Conservation (phyloP, 192 early-diverging fungal genomes). For the Kickxella alabastrina region DNA sequence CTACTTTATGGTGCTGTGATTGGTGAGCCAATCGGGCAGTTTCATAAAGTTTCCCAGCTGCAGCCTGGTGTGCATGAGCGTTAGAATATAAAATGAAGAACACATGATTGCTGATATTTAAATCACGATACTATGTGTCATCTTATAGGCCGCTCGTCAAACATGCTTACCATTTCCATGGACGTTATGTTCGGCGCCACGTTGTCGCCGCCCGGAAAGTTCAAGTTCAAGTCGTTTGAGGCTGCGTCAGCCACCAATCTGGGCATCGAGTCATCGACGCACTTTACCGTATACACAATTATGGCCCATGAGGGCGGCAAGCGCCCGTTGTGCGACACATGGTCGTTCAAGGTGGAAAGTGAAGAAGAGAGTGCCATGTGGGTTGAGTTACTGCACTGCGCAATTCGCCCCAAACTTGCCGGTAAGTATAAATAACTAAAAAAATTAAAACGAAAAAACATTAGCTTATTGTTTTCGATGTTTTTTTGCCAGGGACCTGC, state of each 20-base stretch:
- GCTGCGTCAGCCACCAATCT: conserved; percentile 24
- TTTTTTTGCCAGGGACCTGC: no score
- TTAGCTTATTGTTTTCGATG: no score
- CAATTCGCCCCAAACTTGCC: conserved; percentile 26
- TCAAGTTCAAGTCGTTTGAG: conserved; percentile 51
- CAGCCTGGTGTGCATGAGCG: no score
- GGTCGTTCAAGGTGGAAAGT: conserved; percentile 46
- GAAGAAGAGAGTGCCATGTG: conserved; percentile 43
- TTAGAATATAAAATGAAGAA: no score
- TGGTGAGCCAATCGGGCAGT: no score
- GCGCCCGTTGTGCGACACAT: conserved; percentile 47
- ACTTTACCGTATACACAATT: conserved; percentile 50
- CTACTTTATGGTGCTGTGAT: no score
- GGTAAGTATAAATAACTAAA: conserved; percentile 25
- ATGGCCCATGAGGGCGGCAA: conserved; percentile 35
- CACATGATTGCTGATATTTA: no score
- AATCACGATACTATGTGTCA: no score
- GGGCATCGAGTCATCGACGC: conserved; percentile 34
- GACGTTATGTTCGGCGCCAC: conserved; percentile 47
- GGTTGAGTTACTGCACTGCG: conserved; percentile 31
- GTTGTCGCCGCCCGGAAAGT: conserved; percentile 39
- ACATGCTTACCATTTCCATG: conserved; percentile 44
- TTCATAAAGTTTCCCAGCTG: no score
- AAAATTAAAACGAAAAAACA: no score
- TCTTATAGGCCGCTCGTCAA: conserved; percentile 37